Percentiles rank a stretch among this genome's conserved stretches.
Conservation (phyloP, 192 early-diverging fungal species). For the Lobosporangium transversale region DNA sequence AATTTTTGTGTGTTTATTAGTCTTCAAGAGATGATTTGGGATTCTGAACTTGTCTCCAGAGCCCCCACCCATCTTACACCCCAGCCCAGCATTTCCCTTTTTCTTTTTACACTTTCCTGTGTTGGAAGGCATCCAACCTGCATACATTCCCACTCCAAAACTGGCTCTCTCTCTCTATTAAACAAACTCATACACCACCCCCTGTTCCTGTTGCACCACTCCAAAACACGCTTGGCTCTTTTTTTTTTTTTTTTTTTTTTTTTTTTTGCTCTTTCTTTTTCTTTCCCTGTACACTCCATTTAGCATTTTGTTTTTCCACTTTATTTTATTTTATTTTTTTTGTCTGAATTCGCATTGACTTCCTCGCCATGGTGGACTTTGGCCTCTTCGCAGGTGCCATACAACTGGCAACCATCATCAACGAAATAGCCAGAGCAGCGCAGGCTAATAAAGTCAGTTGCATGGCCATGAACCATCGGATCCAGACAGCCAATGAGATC, state of each 20-base stretch:
- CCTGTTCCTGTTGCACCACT: not conserved
- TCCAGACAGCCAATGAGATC: constrained; percentile 50
- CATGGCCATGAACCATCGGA: constrained; percentile 49
- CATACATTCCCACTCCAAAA: not conserved
- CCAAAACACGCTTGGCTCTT: not conserved
- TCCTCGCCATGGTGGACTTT: constrained; percentile 40
- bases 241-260: not conserved
- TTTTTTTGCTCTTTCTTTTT: not conserved
- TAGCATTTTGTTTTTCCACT: not conserved
- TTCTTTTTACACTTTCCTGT: too few relatives aligned
- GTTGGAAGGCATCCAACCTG: too few relatives aligned
- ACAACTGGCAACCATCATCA: constrained; percentile 39
- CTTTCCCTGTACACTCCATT: not conserved
- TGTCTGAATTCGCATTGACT: too few relatives aligned
- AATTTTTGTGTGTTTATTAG: too few relatives aligned
- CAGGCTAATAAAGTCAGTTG: constrained; percentile 48
- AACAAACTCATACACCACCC: not conserved
- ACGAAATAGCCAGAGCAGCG: constrained; percentile 34
- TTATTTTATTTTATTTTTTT: too few relatives aligned
- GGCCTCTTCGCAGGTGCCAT: constrained; percentile 40
- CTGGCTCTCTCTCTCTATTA: not conserved
- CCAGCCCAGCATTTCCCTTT: too few relatives aligned
- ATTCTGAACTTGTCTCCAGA: too few relatives aligned
- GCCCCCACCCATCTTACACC: too few relatives aligned
- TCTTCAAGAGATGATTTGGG: too few relatives aligned